Evolutionary conservation across 495 filamentous ascomycete species (phyloP).

Genomic region (Aspergillus sclerotiicarbonarius): DNA sequence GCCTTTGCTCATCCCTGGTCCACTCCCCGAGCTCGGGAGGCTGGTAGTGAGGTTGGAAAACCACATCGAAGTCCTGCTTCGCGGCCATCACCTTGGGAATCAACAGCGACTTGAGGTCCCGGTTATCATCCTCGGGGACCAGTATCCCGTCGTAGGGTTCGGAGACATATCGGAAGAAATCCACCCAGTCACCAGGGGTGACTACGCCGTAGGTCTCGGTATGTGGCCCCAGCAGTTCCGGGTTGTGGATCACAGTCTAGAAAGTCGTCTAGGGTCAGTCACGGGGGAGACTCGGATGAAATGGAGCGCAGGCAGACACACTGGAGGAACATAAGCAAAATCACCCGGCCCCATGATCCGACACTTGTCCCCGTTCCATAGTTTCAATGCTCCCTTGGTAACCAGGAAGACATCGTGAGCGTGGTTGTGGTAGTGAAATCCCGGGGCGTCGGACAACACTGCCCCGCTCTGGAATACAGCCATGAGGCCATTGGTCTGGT

Average conservation of each 20-base stretch:
- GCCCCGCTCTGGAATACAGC: slow-evolving; percentile 47
- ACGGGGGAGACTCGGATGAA: not conserved
- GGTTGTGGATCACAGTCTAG: slow-evolving; percentile 42
- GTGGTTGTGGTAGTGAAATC: slow-evolving; percentile 49
- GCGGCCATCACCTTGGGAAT: slow-evolving; percentile 53
- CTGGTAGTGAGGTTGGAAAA: slow-evolving; percentile 42
- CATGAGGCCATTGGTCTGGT: slow-evolving; percentile 44
- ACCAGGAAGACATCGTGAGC: slow-evolving; percentile 51
- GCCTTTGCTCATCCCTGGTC: slow-evolving; percentile 37
- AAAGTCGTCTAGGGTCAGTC: not conserved
- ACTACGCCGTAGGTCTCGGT: slow-evolving; percentile 46
- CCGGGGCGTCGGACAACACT: slow-evolving; percentile 39
- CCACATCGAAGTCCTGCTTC: slow-evolving; percentile 47
- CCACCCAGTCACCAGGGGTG: slow-evolving; percentile 52
- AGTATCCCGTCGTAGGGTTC: slow-evolving; percentile 50
- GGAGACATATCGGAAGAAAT: slow-evolving; percentile 50
- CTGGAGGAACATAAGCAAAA: slow-evolving; percentile 50
- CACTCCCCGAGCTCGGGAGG: slow-evolving; percentile 40
- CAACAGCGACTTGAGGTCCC: slow-evolving; percentile 39
- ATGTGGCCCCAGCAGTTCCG: slow-evolving; percentile 41
- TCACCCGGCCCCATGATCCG: slow-evolving; percentile 45
- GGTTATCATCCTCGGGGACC: slow-evolving; percentile 45
- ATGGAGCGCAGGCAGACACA: slow-evolving; percentile 15
- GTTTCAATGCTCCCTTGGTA: slow-evolving; percentile 44
- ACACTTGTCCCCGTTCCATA: slow-evolving; percentile 48